phyloP scores from a whole-genome alignment of 1,139 yeast genomes.

The Yamadazyma friedrichii region DNA sequence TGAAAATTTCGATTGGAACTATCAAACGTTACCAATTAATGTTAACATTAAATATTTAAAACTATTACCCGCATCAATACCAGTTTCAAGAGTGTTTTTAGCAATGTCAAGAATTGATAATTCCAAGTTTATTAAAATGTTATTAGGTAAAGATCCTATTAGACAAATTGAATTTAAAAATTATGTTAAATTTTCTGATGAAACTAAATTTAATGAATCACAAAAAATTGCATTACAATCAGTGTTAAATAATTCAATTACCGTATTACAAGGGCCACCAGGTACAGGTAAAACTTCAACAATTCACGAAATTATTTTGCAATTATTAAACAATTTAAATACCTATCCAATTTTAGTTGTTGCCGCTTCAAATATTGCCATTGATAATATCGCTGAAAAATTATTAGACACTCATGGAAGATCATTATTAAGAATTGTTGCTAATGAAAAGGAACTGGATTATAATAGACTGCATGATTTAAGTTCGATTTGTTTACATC shows the following conservation, averaged over 20 bases:
- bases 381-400: constrained; percentile 75
- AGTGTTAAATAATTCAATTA: constrained; percentile 62
- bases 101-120: constrained; percentile 64
- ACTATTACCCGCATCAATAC: constrained; percentile 61
- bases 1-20: constrained; percentile 58
- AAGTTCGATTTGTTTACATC: constrained; percentile 61
- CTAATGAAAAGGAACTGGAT: constrained; percentile 60
- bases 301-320: constrained; percentile 63
- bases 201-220: constrained; percentile 52
- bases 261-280: constrained; percentile 68
- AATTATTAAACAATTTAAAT: constrained; percentile 52
- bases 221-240: constrained; percentile 69
- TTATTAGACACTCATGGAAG: constrained; percentile 45
- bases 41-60: constrained; percentile 41
- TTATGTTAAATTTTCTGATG: constrained; percentile 47
- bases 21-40: constrained; percentile 44
- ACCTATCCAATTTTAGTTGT: constrained; percentile 68
- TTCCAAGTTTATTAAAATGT: constrained; percentile 55
- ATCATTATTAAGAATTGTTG: constrained; percentile 58
- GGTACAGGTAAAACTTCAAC: constrained; percentile 71
- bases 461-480: constrained; percentile 56
- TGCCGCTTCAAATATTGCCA: constrained; percentile 75
- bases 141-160: constrained; percentile 61
- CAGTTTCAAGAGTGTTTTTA: constrained; percentile 58
- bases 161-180: constrained; percentile 58